Evolutionary conservation across 73 alveolate species (phyloP).

Genomic region (Halteria grandinella): DNA sequence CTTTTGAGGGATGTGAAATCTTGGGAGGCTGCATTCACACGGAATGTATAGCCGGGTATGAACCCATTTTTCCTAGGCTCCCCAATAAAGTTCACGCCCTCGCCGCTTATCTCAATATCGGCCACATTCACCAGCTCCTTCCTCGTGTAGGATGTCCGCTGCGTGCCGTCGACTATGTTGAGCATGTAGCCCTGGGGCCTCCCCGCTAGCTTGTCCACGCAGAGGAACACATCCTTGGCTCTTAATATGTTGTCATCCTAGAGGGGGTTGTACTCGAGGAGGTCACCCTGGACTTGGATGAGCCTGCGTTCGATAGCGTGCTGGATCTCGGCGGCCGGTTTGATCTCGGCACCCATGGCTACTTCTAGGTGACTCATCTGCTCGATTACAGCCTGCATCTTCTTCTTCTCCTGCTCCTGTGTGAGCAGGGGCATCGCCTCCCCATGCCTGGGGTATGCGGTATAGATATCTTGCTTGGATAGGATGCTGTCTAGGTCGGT

Average conservation of each 20-base stretch:
- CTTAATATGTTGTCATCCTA: neutral
- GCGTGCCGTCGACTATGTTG: slow-evolving; percentile 17
- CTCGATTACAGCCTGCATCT: slow-evolving; percentile 5
- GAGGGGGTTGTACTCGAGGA: slow-evolving; percentile 17
- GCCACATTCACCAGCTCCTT: neutral
- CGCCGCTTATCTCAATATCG: neutral
- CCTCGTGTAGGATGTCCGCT: slow-evolving; percentile 24
- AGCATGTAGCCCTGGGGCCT: slow-evolving; percentile 14
- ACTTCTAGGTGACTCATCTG: slow-evolving; percentile 18
- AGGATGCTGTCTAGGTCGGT: no score
- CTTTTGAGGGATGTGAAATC: no score
- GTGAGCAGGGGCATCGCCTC: no score
- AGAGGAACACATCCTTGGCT: slow-evolving; percentile 39
- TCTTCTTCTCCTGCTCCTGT: no score
- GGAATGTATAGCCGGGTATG: neutral
- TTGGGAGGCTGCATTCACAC: neutral
- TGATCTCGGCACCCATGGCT: slow-evolving; percentile 13
- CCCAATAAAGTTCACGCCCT: slow-evolving; percentile 2
- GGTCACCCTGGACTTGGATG: slow-evolving; percentile 16
- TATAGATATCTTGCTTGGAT: no score
- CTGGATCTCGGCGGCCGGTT: neutral
- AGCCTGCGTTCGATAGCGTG: neutral
- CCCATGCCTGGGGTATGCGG: no score
- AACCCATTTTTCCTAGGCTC: neutral
- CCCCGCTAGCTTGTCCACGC: slow-evolving; percentile 26